Evolutionary conservation across 2,329 filamentous ascomycete species (phyloP).

Genomic region (Fusarium compactum): DNA sequence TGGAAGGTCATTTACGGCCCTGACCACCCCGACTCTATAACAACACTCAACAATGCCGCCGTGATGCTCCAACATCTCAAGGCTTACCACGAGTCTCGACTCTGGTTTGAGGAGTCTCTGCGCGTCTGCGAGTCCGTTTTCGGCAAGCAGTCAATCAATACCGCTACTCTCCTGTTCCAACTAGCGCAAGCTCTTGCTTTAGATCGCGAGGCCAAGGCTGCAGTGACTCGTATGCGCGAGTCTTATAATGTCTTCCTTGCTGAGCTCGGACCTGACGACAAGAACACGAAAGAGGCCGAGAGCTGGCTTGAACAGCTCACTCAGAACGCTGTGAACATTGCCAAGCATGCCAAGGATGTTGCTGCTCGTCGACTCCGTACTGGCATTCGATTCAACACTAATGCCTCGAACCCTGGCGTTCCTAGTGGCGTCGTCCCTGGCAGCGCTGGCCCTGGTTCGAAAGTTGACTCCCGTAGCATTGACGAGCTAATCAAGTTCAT

Average conservation of each 20-base stretch:
- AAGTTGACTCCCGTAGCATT: conserved; percentile 83
- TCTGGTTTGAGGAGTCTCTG: conserved; percentile 97
- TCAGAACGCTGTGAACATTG: conserved; percentile 92
- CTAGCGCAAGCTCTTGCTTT: conserved; percentile 93
- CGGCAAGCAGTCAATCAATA: conserved; percentile 90
- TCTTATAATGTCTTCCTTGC: conserved; percentile 95
- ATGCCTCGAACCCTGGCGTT: conserved; percentile 45
- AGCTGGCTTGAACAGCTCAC: conserved; percentile 97
- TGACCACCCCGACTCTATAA: conserved; percentile 96
- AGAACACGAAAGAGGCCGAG: conserved; percentile 98
- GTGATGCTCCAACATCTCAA: conserved; percentile 98
- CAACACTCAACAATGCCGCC: conserved; percentile 97
- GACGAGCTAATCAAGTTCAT: conserved; percentile 96
- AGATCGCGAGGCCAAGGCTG: conserved; percentile 93
- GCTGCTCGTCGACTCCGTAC: conserved; percentile 79
- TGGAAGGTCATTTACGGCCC: conserved; percentile 98
- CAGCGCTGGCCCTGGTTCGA: conserved; percentile 47
- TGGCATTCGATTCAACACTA: conserved; percentile 72
- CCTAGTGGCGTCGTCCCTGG: conserved; percentile 51
- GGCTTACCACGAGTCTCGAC: conserved; percentile 91
- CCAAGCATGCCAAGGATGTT: conserved; percentile 91
- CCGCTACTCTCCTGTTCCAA: conserved; percentile 96
- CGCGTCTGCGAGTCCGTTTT: conserved; percentile 90
- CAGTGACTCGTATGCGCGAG: conserved; percentile 93
- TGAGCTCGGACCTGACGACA: conserved; percentile 88